These are phyloP conservation scores for Mycena haematopus DNA, from an alignment of 768 basidiomycete genomes.

Conservation along the genomic window DNA sequence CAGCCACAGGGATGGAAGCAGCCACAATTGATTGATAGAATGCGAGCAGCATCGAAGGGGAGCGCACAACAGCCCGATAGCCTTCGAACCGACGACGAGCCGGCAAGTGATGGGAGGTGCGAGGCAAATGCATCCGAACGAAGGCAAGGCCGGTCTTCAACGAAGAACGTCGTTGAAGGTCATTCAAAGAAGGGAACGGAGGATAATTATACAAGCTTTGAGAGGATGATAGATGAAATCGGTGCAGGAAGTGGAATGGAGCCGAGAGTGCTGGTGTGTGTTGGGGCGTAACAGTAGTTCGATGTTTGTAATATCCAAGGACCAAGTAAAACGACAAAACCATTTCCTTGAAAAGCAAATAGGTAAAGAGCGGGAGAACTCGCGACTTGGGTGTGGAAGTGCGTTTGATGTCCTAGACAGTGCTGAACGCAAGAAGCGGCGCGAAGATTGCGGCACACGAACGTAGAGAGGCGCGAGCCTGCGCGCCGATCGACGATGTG, in stretches of 20 bases:
- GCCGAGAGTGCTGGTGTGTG: neutral
- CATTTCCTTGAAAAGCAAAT: neutral
- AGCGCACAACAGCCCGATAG: conserved; percentile 3
- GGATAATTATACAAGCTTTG: neutral
- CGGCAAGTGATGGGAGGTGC: neutral
- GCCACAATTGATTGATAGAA: neutral
- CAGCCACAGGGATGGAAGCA: neutral
- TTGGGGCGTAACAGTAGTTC: too few species aligned
- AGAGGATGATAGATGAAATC: neutral
- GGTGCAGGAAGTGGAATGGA: neutral
- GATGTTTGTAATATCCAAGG: neutral
- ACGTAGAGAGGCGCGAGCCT: conserved; percentile 8
- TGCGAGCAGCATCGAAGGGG: neutral
- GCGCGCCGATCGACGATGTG: conserved; percentile 4
- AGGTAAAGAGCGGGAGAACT: neutral
- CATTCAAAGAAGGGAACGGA: neutral
- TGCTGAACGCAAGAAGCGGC: conserved; percentile 11
- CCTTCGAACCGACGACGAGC: conserved; percentile 7
- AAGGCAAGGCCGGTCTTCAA: neutral
- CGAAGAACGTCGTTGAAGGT: neutral
- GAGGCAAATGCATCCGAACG: neutral
- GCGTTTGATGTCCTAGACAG: neutral
- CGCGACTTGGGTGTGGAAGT: neutral
- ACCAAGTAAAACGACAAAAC: neutral
- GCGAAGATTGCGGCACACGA: neutral